Conservation (phyloP, 306 rosid species). For the Lablab purpureus region DNA sequence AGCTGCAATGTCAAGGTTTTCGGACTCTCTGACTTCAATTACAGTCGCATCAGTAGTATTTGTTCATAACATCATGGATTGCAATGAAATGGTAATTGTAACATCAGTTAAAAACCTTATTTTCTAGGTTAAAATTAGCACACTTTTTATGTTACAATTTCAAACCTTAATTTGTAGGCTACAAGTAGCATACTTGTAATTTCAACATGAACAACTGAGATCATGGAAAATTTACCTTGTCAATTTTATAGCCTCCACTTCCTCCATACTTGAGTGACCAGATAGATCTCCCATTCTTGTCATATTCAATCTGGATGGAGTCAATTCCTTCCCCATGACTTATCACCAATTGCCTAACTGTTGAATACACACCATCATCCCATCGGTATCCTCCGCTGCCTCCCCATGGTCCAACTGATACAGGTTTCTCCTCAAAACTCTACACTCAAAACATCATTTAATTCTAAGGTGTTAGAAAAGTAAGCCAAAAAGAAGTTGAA, state of each 20-base stretch:
- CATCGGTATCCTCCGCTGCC: slow-evolving; percentile 67
- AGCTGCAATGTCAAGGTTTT: no score
- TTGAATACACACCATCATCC: slow-evolving; percentile 73
- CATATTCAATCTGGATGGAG: slow-evolving; percentile 82
- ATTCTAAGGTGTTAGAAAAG: slow-evolving; percentile 31
- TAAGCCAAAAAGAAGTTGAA: background rate
- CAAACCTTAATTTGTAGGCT: background rate
- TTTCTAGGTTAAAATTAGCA: background rate
- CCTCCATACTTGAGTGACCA: slow-evolving; percentile 89
- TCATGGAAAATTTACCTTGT: slow-evolving; percentile 48
- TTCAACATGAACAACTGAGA: background rate
- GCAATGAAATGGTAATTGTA: background rate
- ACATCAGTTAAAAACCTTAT: background rate
- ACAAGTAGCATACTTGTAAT: background rate
- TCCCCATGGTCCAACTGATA: slow-evolving; percentile 83
- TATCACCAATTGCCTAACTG: slow-evolving; percentile 77
- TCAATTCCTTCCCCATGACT: slow-evolving; percentile 71
- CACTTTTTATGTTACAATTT: background rate
- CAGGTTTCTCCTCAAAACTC: slow-evolving; percentile 56
- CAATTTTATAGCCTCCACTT: slow-evolving; percentile 72
- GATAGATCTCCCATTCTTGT: slow-evolving; percentile 59
- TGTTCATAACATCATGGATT: background rate
- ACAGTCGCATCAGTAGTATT: background rate
- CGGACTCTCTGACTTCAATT: no score
- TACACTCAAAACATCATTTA: slow-evolving; percentile 44